Conservation (phyloP, 257 asterid genomes). For the Knoxia roxburghii region DNA sequence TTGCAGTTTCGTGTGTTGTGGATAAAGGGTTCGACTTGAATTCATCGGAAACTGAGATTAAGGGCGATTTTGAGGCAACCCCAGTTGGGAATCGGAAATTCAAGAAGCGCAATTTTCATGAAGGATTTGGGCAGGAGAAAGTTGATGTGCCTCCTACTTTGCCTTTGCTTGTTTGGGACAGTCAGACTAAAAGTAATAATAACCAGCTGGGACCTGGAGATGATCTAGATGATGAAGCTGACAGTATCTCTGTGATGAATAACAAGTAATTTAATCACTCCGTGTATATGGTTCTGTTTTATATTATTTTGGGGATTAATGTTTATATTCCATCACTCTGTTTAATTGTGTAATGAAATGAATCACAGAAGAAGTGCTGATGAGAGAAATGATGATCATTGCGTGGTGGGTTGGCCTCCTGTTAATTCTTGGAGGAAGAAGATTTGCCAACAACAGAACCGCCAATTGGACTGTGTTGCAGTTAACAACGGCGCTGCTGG, state of each 20-base stretch:
- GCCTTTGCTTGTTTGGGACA: slow-evolving; percentile 38
- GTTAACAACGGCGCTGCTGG: slow-evolving; percentile 37
- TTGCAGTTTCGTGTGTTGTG: slow-evolving; percentile 28
- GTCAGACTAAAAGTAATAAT: slow-evolving; percentile 13
- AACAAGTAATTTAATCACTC: slow-evolving; percentile 9
- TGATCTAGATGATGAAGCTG: slow-evolving; percentile 14
- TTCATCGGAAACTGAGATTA: slow-evolving; percentile 7
- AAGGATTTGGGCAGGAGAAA: slow-evolving; percentile 20
- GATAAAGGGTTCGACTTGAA: slow-evolving; percentile 31
- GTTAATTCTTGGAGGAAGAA: slow-evolving; percentile 47
- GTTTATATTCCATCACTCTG: not conserved
- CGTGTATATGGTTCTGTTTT: not conserved
- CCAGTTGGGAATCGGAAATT: not conserved
- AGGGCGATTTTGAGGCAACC: not conserved
- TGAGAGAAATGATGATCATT: slow-evolving; percentile 16
- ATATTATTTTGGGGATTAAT: not conserved
- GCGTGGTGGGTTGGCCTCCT: slow-evolving; percentile 68
- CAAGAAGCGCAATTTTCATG: slow-evolving; percentile 27
- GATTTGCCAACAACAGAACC: slow-evolving; percentile 25
- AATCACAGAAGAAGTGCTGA: no score
- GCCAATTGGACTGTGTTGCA: slow-evolving; percentile 26
- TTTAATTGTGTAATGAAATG: no score
- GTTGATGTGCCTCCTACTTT: slow-evolving; percentile 29
- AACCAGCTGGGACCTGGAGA: slow-evolving; percentile 12
- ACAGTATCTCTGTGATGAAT: slow-evolving; percentile 8